Percentiles rank a stretch among this genome's conserved stretches.
Evolutionary conservation across 208 protist species (phyloP).

Genomic region (Sergeia podlipaevii): DNA sequence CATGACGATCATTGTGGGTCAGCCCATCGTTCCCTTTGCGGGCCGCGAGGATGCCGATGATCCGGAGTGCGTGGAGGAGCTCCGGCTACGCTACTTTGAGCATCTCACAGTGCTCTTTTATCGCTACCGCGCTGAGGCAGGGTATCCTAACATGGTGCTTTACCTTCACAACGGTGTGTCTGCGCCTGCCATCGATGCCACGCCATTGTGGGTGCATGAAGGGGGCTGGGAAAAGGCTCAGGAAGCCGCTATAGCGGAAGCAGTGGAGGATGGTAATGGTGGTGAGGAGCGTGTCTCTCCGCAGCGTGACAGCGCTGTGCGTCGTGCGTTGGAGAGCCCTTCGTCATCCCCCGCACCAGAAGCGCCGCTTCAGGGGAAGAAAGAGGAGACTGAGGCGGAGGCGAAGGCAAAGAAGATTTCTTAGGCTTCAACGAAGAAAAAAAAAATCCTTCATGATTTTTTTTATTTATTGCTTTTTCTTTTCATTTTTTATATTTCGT

Average conservation of each 20-base stretch:
- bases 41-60: slow-evolving; percentile 29
- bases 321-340: slow-evolving; percentile 2
- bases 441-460: no score
- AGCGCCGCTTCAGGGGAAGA: no score
- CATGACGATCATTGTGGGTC: slow-evolving; percentile 56
- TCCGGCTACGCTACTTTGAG: slow-evolving; percentile 48
- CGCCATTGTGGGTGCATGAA: background rate
- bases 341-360: no score
- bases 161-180: slow-evolving; percentile 46
- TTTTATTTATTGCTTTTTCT: background rate
- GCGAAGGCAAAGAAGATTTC: no score
- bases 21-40: slow-evolving; percentile 34
- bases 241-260: background rate
- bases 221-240: background rate
- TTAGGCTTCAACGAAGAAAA: no score
- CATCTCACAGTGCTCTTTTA: slow-evolving; percentile 57
- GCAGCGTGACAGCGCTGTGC: slow-evolving; percentile 1
- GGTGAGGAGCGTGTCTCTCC: background rate
- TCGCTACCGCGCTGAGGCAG: slow-evolving; percentile 39
- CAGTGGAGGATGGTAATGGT: background rate
- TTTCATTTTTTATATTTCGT: background rate
- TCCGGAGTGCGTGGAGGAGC: slow-evolving; percentile 30
- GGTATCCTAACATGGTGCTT: slow-evolving; percentile 62
- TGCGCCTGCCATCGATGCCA: slow-evolving; percentile 10
- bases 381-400: no score